Base-by-base conservation (phyloP, 2,329 filamentous ascomycete species). In the Clonostachys solani region DNA sequence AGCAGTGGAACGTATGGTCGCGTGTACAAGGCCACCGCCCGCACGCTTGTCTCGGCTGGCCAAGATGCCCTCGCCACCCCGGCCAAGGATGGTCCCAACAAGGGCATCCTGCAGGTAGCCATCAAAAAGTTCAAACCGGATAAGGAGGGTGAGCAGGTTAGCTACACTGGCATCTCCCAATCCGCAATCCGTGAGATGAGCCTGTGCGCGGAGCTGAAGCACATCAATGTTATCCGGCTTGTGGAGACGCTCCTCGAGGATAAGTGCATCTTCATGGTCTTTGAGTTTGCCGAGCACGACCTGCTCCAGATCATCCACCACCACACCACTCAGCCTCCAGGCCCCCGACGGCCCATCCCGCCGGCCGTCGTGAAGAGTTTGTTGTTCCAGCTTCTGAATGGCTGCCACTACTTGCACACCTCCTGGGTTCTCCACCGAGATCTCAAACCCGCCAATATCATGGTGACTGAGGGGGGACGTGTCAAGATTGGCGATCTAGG, bases 91-190 rank as follows among this genome's bases (percentile, higher is more conserved):
- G 7, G 19, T 13, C 19, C 43, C 12, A 59, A 59, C 42, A 54
- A 59, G 81, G 84, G 57, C 74, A 84, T 64, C 71, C 82, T 45
- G 52, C 90, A 96, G 61, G 96, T 96, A 62, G 94, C 94, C 57
- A 99, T 99, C 74, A 99, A 99, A 65, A 99, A 99, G 81, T 96
- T 96, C 81, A 96, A 96, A 74, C 92, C 92, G 8, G 94, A 99
- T 68, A 99, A 97, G 72, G 94, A 99, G 69, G 94, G 94, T 48
- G 94, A 99, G 66, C 82, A 87, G 58, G 75, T 96, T 42, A 88
- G 95, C 59, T 99, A 99, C 68, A 97, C 94, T 0, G 94, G 94
- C 51, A 95, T 99, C 54, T 97, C 94, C 1, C 94, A 99, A 66
- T 96, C 92, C 13, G 94, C 94, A 5, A 89, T 96, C 54, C 89